Evolutionary conservation across 2,329 filamentous ascomycete genomes (phyloP).

Genomic region (Metarhizium brunneum): DNA sequence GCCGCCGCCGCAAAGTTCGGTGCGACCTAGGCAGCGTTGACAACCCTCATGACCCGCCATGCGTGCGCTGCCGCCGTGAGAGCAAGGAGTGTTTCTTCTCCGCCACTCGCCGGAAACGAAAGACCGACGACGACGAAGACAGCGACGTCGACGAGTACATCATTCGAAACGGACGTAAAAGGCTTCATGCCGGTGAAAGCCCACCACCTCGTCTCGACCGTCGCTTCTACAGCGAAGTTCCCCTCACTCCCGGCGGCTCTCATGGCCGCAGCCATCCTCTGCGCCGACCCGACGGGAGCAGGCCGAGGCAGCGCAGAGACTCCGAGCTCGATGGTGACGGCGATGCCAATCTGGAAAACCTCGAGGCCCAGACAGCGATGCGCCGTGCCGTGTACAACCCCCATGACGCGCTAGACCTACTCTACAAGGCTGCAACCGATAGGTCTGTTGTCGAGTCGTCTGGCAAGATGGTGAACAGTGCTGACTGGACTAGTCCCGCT

Average conservation of each 20-base stretch:
- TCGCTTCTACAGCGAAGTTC: constrained; percentile 41
- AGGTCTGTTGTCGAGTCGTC: constrained; percentile 32
- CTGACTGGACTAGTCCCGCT: constrained; percentile 13
- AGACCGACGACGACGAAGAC: constrained; percentile 51
- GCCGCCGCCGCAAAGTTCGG: constrained; percentile 51
- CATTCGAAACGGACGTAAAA: constrained; percentile 64
- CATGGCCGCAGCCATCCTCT: constrained; percentile 58
- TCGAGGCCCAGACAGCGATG: constrained; percentile 57
- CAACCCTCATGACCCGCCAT: constrained; percentile 88
- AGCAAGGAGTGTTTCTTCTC: constrained; percentile 97
- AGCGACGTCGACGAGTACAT: constrained; percentile 56
- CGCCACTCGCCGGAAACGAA: constrained; percentile 85
- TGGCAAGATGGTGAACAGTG: constrained; percentile 2
- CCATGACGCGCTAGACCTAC: constrained; percentile 82
- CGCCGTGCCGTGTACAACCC: constrained; percentile 73
- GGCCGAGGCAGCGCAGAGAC: constrained; percentile 15
- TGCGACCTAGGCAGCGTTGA: constrained; percentile 69
- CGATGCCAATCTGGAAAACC: constrained; percentile 54
- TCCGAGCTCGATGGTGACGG: constrained; percentile 41
- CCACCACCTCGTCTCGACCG: constrained; percentile 31
- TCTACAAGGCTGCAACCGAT: constrained; percentile 77
- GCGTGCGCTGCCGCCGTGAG: constrained; percentile 86
- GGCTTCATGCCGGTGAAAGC: constrained; percentile 40
- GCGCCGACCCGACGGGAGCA: constrained; percentile 44
- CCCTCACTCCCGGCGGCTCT: constrained; percentile 56